These are phyloP conservation scores for Malus hybrid DNA, from an alignment of 331 rosid genomes.

Conservation along the genomic window DNA sequence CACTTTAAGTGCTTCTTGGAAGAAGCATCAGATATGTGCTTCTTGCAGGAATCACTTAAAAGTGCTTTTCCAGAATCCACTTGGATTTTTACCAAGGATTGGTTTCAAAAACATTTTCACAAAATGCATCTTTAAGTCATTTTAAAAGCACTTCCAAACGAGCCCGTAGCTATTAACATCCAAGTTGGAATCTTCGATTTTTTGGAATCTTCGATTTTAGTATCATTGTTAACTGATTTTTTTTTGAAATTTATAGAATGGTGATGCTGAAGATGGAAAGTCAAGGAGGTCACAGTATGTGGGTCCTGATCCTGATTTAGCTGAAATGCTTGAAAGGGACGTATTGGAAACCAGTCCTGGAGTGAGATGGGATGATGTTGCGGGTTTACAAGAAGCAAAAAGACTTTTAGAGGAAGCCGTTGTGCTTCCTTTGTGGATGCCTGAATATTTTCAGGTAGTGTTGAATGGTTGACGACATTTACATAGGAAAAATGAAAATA, in stretches of 20 bases:
- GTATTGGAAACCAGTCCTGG: constrained; percentile 93
- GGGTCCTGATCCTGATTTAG: constrained; percentile 98
- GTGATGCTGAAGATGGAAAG: constrained; percentile 85
- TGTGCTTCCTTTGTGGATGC: constrained; percentile 99
- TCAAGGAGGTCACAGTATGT: constrained; percentile 66
- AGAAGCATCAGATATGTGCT: too few species aligned
- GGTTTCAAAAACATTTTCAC: too few species aligned
- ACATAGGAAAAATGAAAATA: neutral
- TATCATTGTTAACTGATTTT: neutral
- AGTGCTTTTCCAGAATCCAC: too few species aligned
- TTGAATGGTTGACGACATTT: constrained; percentile 3
- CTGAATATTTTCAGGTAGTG: constrained; percentile 89
- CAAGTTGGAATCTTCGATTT: neutral
- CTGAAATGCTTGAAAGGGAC: constrained; percentile 97
- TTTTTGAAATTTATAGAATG: constrained; percentile 43
- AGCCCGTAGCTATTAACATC: too few species aligned
- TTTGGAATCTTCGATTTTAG: neutral
- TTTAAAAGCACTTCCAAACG: too few species aligned
- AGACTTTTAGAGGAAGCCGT: constrained; percentile 98
- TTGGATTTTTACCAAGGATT: too few species aligned
- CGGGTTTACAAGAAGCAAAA: constrained; percentile 88
- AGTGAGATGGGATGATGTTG: constrained; percentile 98
- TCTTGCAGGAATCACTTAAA: too few species aligned
- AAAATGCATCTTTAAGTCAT: too few species aligned
- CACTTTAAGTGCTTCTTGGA: too few species aligned